A percentile compares a stretch with the other conserved stretches of the same genome.
Conservation (phyloP, 129 eudicot genomes). For the Silybum marianum region DNA sequence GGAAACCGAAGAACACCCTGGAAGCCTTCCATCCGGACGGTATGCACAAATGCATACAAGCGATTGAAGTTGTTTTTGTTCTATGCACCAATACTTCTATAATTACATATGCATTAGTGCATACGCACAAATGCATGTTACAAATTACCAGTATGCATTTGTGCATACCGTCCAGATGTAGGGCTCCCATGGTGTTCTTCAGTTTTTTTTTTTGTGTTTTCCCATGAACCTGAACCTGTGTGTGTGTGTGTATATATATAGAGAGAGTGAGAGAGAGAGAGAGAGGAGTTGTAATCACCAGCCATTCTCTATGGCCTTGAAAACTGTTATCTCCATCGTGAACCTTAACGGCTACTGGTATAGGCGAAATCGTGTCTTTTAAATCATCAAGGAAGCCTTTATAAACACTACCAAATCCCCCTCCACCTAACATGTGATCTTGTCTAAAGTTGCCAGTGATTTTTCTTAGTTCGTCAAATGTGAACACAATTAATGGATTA, state of each 20-base stretch:
- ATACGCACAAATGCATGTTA: too few relatives aligned
- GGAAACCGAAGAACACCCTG: too few relatives aligned
- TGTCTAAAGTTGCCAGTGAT: constrained; percentile 84
- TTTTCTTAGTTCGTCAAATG: constrained; percentile 67
- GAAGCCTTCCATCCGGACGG: too few relatives aligned
- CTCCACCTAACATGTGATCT: constrained; percentile 90
- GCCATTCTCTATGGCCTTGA: constrained; percentile 99
- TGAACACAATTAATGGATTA: constrained; percentile 73
- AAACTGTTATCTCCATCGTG: constrained; percentile 88
- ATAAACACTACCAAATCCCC: constrained; percentile 94
- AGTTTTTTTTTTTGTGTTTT: too few relatives aligned
- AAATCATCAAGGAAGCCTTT: constrained; percentile 72
- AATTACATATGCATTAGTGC: too few relatives aligned
- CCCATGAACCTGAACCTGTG: neutral
- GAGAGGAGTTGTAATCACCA: constrained; percentile 40
- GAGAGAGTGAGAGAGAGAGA: neutral
- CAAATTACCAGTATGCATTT: too few relatives aligned
- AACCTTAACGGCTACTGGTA: constrained; percentile 92
- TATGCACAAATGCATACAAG: too few relatives aligned
- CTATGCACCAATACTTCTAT: too few relatives aligned
- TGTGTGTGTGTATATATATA: neutral
- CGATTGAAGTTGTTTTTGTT: too few relatives aligned
- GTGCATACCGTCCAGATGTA: too few relatives aligned
- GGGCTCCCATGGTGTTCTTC: too few relatives aligned
- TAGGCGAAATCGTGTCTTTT: constrained; percentile 53